phyloP scores from a whole-genome alignment of 2,329 filamentous ascomycete genomes.

The Colletotrichum sp. region DNA sequence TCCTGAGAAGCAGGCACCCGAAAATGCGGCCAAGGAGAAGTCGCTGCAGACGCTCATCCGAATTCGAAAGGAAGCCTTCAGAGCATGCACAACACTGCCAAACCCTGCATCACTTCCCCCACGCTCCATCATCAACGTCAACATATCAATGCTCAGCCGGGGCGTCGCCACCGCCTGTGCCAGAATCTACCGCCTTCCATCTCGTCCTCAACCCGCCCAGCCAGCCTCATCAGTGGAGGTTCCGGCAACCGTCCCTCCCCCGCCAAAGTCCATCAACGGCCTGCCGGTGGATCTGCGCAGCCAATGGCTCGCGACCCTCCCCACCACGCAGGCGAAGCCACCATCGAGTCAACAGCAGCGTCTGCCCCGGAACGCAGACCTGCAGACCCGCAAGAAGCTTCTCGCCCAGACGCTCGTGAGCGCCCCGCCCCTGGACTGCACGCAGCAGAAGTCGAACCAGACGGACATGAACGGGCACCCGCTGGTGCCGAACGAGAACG shows the following conservation, averaged over 20 bases:
- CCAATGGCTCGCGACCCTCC: conserved; percentile 73
- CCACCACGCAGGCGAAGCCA: conserved; percentile 22
- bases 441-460: conserved; percentile 39
- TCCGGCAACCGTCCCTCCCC: conserved; percentile 46
- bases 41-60: conserved; percentile 15
- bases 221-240: conserved; percentile 46
- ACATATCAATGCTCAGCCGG: conserved; percentile 69
- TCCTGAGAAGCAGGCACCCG: conserved; percentile 19
- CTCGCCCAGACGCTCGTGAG: conserved; percentile 53
- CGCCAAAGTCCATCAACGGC: conserved; percentile 12
- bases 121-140: conserved; percentile 62
- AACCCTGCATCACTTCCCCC: conserved; percentile 30
- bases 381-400: conserved; percentile 46
- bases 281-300: conserved; percentile 60
- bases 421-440: conserved; percentile 29
- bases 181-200: conserved; percentile 86
- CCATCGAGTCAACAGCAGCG: conserved; percentile 26
- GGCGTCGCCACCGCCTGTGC: conserved; percentile 76
- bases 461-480: conserved; percentile 59
- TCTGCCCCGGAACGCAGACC: conserved; percentile 26
- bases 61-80: conserved; percentile 32
- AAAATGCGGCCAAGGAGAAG: background rate
- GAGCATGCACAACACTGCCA: conserved; percentile 25
- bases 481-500: conserved; percentile 72
- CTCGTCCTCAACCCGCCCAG: conserved; percentile 24